Conservation (phyloP, 2,329 filamentous ascomycete species). For the Colletotrichum lindemuthianum region DNA sequence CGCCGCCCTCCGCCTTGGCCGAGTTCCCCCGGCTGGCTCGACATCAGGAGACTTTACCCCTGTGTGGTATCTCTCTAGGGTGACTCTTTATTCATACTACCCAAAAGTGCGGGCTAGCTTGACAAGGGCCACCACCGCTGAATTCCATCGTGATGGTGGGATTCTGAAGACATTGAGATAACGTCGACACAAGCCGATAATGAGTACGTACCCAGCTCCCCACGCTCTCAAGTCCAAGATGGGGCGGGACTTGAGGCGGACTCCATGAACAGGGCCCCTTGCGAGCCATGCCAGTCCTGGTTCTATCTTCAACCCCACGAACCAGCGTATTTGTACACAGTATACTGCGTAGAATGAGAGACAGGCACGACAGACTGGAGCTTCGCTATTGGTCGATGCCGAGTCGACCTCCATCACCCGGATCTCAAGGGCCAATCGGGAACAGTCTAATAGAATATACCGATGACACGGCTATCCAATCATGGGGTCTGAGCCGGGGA, state of each 20-base stretch:
- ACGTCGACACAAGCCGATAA: conserved; percentile 4
- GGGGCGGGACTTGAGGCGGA: background rate
- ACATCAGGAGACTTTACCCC: conserved; percentile 19
- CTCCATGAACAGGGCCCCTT: conserved; percentile 1
- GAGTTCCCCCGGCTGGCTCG: conserved; percentile 2
- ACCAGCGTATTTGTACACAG: conserved; percentile 15
- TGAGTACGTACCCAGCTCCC: conserved; percentile 30
- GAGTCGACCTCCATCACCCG: background rate
- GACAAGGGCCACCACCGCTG: conserved; percentile 13
- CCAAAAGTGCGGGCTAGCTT: conserved; percentile 1
- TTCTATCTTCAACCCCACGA: conserved; percentile 20
- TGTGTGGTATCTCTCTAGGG: conserved; percentile 22
- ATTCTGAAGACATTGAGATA: conserved; percentile 9
- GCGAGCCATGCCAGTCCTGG: conserved; percentile 10
- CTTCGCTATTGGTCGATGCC: conserved; percentile 9
- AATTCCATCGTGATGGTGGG: conserved; percentile 14
- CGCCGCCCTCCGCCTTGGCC: background rate
- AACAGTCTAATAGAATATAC: conserved; percentile 16
- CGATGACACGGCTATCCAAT: conserved; percentile 23
- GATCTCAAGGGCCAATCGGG: conserved; percentile 23
- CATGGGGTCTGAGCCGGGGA: conserved; percentile 13
- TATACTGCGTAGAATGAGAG: too few species aligned
- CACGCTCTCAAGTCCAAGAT: conserved; percentile 10
- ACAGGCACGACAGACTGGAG: conserved; percentile 18
- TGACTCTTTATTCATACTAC: conserved; percentile 10